Evolutionary conservation across 495 filamentous ascomycete genomes (phyloP).

Genomic region (Gamarada debralockiae): DNA sequence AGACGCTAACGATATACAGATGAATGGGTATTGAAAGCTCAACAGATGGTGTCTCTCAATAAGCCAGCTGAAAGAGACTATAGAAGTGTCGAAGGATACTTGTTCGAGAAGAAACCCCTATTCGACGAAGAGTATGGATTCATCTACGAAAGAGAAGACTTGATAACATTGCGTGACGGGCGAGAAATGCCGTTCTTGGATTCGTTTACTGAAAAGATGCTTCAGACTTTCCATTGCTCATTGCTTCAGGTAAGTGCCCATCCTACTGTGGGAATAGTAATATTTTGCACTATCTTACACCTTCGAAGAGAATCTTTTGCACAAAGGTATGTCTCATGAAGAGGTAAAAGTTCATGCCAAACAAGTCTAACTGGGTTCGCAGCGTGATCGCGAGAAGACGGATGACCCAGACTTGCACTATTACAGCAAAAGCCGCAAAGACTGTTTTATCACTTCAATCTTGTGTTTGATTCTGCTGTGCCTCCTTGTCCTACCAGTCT

Average conservation of each 20-base stretch:
- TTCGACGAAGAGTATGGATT: constrained; percentile 12
- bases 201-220: constrained; percentile 16
- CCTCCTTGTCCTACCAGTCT: constrained; percentile 25
- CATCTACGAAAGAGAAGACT: constrained; percentile 22
- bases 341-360: too few relatives aligned
- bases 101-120: constrained; percentile 15
- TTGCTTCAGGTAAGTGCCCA: constrained; percentile 18
- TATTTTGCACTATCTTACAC: too few relatives aligned
- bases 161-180: constrained; percentile 22
- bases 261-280: too few relatives aligned
- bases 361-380: too few relatives aligned
- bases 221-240: constrained; percentile 10
- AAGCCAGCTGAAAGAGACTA: constrained; percentile 18
- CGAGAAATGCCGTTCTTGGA: constrained; percentile 25
- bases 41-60: constrained; percentile 20
- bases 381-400: too few relatives aligned
- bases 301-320: too few relatives aligned
- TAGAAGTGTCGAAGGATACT: constrained; percentile 18
- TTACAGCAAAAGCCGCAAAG: too few relatives aligned
- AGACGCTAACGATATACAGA: constrained; percentile 3
- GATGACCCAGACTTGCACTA: too few relatives aligned
- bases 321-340: too few relatives aligned
- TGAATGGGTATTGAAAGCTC: constrained; percentile 20
- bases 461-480: constrained; percentile 21
- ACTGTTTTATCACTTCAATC: constrained; percentile 18